These are phyloP conservation scores for Ustulina deusta DNA, from an alignment of 2,329 filamentous ascomycete species.

Conservation along the genomic window DNA sequence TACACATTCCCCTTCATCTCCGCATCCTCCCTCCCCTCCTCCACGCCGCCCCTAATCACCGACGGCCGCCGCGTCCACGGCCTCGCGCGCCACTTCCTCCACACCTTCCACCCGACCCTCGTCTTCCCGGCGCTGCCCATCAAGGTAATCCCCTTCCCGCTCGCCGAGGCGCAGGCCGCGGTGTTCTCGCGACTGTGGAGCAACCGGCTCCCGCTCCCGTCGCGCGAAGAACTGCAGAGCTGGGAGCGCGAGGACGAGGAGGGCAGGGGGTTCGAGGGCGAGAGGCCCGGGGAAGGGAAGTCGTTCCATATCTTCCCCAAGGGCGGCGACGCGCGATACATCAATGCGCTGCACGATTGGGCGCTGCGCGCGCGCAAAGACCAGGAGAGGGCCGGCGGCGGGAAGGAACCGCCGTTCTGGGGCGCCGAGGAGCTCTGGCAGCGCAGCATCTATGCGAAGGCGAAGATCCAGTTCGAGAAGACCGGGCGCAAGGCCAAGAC, in stretches of 20 bases:
- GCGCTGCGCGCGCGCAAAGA: conserved; percentile 56
- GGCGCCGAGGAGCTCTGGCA: conserved; percentile 77
- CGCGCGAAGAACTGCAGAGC: conserved; percentile 69
- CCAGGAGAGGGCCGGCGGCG: conserved; percentile 56
- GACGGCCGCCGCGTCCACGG: conserved; percentile 77
- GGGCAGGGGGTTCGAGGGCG: conserved; percentile 62
- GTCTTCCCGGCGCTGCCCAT: conserved; percentile 81
- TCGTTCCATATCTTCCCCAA: conserved; percentile 63
- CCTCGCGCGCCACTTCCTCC: conserved; percentile 84
- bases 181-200: conserved; percentile 83
- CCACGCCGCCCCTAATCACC: conserved; percentile 66
- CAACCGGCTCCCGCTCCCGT: conserved; percentile 74
- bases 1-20: conserved; percentile 82
- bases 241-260: conserved; percentile 74
- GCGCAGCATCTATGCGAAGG: conserved; percentile 73
- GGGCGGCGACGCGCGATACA: conserved; percentile 74
- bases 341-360: conserved; percentile 77
- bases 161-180: conserved; percentile 83
- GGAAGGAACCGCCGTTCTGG: conserved; percentile 80
- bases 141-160: conserved; percentile 87
- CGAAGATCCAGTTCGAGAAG: conserved; percentile 78
- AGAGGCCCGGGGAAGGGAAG: conserved; percentile 60
- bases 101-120: conserved; percentile 79
- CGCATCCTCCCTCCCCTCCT: conserved; percentile 48
- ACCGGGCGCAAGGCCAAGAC: conserved; percentile 73